Conservation (phyloP, 768 basidiomycete species). For the Boletellus ananas region DNA sequence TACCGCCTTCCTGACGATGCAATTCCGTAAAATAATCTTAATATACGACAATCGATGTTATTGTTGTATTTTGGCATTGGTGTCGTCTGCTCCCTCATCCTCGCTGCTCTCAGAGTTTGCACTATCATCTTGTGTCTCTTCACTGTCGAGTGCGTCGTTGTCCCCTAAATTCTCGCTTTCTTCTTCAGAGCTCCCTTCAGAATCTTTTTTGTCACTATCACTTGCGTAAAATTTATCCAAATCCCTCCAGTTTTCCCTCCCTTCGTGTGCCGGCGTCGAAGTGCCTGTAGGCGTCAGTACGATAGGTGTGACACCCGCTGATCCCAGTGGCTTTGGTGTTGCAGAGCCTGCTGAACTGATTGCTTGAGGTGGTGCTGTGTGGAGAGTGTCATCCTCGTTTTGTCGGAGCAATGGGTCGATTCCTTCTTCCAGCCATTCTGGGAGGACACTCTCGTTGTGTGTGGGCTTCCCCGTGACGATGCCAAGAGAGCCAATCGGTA, state of each 20-base stretch:
- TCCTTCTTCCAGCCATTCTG: slow-evolving; percentile 87
- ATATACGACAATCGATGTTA: slow-evolving; percentile 5
- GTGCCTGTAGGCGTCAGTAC: slow-evolving; percentile 53
- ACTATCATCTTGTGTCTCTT: slow-evolving; percentile 29
- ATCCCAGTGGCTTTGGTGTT: slow-evolving; percentile 26
- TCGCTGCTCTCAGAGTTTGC: slow-evolving; percentile 17
- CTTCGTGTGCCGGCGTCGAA: slow-evolving; percentile 44
- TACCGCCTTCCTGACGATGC: slow-evolving; percentile 47
- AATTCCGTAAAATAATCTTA: slow-evolving; percentile 29
- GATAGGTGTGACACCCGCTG: slow-evolving; percentile 40
- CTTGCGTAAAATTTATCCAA: slow-evolving; percentile 74
- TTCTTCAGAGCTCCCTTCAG: slow-evolving; percentile 28
- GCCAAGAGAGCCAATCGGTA: slow-evolving; percentile 63
- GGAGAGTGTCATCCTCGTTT: slow-evolving; percentile 49
- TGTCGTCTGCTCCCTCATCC: slow-evolving; percentile 15
- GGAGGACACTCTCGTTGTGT: slow-evolving; percentile 44
- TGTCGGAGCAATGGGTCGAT: slow-evolving; percentile 77
- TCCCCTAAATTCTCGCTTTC: slow-evolving; percentile 33
- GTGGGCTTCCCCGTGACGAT: slow-evolving; percentile 54
- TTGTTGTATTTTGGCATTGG: slow-evolving; percentile 8
- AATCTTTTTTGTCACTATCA: slow-evolving; percentile 32
- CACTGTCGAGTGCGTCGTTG: slow-evolving; percentile 23
- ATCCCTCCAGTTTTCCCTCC: slow-evolving; percentile 50
- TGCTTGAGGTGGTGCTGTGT: slow-evolving; percentile 32
- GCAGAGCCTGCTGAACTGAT: slow-evolving; percentile 37